Conservation (phyloP, 2,329 filamentous ascomycete genomes). For the Tolypocladium album region DNA sequence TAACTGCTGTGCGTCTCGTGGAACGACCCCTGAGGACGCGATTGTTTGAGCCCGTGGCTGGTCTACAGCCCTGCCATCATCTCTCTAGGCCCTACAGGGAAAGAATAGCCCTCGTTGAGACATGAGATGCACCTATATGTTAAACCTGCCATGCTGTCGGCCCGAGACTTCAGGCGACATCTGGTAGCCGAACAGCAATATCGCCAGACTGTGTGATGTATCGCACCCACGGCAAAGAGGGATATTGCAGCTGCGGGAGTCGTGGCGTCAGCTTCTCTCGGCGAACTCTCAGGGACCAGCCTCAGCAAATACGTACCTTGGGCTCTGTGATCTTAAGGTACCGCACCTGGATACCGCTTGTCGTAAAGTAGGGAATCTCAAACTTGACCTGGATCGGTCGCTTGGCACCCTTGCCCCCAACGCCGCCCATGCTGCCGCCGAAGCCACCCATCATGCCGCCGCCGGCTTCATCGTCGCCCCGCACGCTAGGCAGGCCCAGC, state of each 20-base stretch:
- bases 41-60: not conserved
- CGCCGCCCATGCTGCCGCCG: constrained; percentile 90
- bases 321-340: constrained; percentile 99
- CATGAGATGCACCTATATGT: not conserved
- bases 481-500: constrained; percentile 83
- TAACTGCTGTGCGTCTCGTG: not conserved
- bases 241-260: constrained; percentile 74
- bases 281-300: not conserved
- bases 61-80: not conserved
- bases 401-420: constrained; percentile 77
- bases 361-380: constrained; percentile 99
- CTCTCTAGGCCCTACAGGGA: not conserved
- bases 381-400: constrained; percentile 98
- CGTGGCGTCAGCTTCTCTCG: not conserved
- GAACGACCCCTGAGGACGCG: not conserved
- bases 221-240: constrained; percentile 91
- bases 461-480: constrained; percentile 89
- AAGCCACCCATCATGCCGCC: constrained; percentile 98
- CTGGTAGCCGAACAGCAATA: constrained; percentile 89
- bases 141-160: not conserved
- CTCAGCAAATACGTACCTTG: constrained; percentile 55
- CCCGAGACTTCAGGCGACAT: constrained; percentile 52
- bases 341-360: constrained; percentile 93
- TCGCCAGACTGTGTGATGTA: constrained; percentile 98
- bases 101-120: not conserved